Evolutionary conservation across 495 filamentous ascomycete genomes (phyloP).

Genomic region (Penicillium lagena): DNA sequence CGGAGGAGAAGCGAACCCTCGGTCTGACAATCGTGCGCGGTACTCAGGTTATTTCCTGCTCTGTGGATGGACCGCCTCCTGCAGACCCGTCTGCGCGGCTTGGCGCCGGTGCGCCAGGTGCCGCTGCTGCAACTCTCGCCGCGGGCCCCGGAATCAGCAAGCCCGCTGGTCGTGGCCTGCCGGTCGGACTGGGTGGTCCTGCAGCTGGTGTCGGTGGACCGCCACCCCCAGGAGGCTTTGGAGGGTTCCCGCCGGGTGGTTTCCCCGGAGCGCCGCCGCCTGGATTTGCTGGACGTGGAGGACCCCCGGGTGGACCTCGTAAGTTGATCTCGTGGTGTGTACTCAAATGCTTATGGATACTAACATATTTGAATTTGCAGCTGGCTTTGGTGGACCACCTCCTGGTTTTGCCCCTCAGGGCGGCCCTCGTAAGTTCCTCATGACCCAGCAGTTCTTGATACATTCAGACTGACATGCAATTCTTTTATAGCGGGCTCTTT

Average conservation of each 20-base stretch:
- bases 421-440: constrained; percentile 48
- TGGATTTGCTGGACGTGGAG: constrained; percentile 73
- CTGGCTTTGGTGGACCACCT: constrained; percentile 52
- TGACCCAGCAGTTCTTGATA: neutral
- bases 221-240: constrained; percentile 55
- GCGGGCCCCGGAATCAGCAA: constrained; percentile 87
- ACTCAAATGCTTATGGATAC: constrained; percentile 2
- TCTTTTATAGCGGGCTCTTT: constrained; percentile 48
- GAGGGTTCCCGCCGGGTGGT: constrained; percentile 55
- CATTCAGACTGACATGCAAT: constrained; percentile 12
- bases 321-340: constrained; percentile 25
- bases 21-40: constrained; percentile 94
- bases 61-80: constrained; percentile 94
- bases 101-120: constrained; percentile 66
- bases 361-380: constrained; percentile 16
- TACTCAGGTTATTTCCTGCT: constrained; percentile 85
- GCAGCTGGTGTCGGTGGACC: constrained; percentile 83
- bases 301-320: constrained; percentile 56
- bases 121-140: constrained; percentile 58
- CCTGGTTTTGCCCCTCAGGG: constrained; percentile 58
- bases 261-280: constrained; percentile 65
- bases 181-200: constrained; percentile 81
- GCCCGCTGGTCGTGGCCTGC: constrained; percentile 86
- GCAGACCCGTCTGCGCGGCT: constrained; percentile 88
- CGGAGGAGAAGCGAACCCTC: constrained; percentile 93